These are phyloP conservation scores for Leccinum sublutescens DNA, from an alignment of 768 basidiomycete genomes.

Conservation along the genomic window DNA sequence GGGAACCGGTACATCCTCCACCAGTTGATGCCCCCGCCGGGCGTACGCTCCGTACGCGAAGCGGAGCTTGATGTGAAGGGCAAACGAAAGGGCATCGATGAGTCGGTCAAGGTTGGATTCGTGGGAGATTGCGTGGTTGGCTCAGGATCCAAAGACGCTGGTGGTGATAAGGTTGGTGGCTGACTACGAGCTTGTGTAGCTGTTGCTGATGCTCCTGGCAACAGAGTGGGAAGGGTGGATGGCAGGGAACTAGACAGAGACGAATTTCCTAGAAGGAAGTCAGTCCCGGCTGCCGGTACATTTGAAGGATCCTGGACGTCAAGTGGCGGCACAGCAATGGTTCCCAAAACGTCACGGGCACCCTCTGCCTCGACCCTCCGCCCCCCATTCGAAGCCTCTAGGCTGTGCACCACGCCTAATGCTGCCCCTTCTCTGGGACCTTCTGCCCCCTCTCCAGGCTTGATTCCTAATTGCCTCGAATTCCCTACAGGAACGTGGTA, in stretches of 20 bases:
- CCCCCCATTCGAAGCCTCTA: conserved; percentile 12
- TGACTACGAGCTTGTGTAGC: conserved; percentile 3
- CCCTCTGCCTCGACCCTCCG: conserved; percentile 22
- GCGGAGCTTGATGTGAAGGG: conserved; percentile 31
- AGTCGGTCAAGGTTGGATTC: conserved; percentile 12
- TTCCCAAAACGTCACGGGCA: conserved; percentile 19
- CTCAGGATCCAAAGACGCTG: conserved; percentile 3
- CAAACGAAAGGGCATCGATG: conserved; percentile 32
- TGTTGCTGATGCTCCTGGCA: conserved; percentile 3
- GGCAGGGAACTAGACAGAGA: conserved; percentile 9
- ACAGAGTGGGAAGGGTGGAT: conserved; percentile 7
- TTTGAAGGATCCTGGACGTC: conserved; percentile 24
- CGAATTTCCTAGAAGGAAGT: conserved; percentile 15
- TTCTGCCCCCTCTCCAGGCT: conserved; percentile 4
- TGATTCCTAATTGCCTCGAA: conserved; percentile 1
- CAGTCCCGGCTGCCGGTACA: conserved; percentile 10
- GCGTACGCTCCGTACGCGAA: conserved; percentile 37
- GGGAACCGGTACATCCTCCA: conserved; percentile 86
- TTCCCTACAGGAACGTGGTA: neutral
- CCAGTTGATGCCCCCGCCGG: conserved; percentile 62
- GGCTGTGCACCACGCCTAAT: conserved; percentile 23
- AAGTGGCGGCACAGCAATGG: conserved; percentile 24
- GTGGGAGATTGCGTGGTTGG: conserved; percentile 1
- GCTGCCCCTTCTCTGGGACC: conserved; percentile 11
- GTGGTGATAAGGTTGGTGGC: conserved; percentile 3